Conservation (phyloP, 805 yeast genomes). For the Barnettozyma populi region DNA sequence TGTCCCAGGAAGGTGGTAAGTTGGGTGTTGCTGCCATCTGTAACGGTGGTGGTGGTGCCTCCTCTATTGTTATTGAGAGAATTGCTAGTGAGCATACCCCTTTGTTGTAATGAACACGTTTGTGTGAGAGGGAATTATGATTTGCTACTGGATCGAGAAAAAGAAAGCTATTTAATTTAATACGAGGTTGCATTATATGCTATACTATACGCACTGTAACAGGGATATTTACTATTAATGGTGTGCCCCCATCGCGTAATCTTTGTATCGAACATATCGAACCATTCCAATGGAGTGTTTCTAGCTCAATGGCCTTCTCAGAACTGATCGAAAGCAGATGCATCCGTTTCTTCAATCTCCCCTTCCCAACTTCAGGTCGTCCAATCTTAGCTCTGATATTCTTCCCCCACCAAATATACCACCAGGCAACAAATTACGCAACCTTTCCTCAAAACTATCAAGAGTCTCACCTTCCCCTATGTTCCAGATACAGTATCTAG, state of each 20-base stretch:
- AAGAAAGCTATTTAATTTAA: not conserved
- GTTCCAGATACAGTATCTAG: not conserved
- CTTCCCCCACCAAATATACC: not conserved
- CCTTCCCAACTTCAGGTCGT: not conserved
- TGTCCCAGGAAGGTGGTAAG: conserved; percentile 80
- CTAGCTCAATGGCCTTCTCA: too few species aligned
- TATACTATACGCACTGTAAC: too few species aligned
- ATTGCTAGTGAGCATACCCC: conserved; percentile 29
- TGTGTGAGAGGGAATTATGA: not conserved
- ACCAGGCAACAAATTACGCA: not conserved
- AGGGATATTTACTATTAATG: too few species aligned
- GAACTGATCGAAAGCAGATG: not conserved
- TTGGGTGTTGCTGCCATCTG: conserved; percentile 94
- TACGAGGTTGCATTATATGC: not conserved
- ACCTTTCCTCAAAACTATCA: not conserved
- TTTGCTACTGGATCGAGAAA: not conserved
- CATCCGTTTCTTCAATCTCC: too few species aligned
- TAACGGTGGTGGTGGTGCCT: conserved; percentile 99
- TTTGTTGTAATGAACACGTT: conserved; percentile 15
- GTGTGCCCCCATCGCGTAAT: too few species aligned
- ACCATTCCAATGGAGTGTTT: too few species aligned
- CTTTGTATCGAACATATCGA: too few species aligned
- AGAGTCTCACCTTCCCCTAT: not conserved
- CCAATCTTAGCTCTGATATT: not conserved
- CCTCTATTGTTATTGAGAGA: conserved; percentile 82